Percentiles rank a stretch among this genome's conserved stretches.
Conservation (phyloP, 352 stramenopile species). For the Phytophthora podocarpi region DNA sequence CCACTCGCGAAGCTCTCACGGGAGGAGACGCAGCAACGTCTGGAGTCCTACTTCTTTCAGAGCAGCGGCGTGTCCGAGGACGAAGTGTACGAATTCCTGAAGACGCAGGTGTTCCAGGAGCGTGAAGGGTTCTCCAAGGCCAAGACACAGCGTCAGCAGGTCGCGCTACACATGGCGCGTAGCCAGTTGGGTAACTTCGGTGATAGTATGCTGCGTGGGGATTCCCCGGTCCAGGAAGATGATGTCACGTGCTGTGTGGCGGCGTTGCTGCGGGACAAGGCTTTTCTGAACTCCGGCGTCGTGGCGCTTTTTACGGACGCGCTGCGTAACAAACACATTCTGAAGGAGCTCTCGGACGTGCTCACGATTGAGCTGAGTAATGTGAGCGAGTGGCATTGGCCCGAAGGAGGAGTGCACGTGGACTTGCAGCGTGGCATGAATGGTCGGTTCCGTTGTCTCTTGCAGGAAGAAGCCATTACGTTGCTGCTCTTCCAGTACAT, state of each 20-base stretch:
- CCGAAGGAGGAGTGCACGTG: constrained; percentile 36
- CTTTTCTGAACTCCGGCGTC: constrained; percentile 40
- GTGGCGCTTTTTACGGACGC: constrained; percentile 43
- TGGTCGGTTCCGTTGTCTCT: constrained; percentile 44
- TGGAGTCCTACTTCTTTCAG: constrained; percentile 52
- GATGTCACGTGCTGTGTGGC: constrained; percentile 35
- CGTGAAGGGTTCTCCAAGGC: constrained; percentile 24
- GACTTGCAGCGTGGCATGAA: constrained; percentile 53
- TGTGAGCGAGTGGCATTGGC: constrained; percentile 45
- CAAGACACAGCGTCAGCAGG: constrained; percentile 33
- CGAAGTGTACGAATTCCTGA: constrained; percentile 41
- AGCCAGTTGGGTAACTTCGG: constrained; percentile 26
- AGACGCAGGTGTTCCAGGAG: constrained; percentile 41
- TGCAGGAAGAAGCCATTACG: constrained; percentile 54
- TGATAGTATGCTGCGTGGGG: constrained; percentile 24
- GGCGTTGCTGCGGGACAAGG: constrained; percentile 37
- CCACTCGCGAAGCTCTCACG: constrained; percentile 38
- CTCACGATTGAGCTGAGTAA: constrained; percentile 59
- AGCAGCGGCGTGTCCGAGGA: constrained; percentile 35
- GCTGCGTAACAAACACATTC: constrained; percentile 34
- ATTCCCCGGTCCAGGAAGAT: constrained; percentile 18
- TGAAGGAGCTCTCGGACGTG: constrained; percentile 48
- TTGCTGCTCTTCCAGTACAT: constrained; percentile 56
- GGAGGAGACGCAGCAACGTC: constrained; percentile 42
- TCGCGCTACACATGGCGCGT: constrained; percentile 20